These are phyloP conservation scores for Chaetomiaceae sp. DNA, from an alignment of 2,329 filamentous ascomycete species.

Conservation along the genomic window DNA sequence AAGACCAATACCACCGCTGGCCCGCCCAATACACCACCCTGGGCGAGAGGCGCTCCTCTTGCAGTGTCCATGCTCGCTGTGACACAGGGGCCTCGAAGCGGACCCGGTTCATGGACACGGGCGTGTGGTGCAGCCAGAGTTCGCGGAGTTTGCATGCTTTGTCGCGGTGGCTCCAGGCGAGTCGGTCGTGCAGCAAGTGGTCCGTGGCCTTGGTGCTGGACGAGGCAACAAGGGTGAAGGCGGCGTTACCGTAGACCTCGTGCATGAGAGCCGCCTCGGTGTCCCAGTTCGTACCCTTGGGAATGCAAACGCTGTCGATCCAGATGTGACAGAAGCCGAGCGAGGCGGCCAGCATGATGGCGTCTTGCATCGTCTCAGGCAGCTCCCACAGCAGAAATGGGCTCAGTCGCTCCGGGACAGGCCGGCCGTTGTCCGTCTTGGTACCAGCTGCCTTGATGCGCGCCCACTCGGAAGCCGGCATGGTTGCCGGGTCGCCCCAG, in stretches of 20 bases:
- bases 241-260: constrained; percentile 26
- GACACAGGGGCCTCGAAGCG: constrained; percentile 21
- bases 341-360: constrained; percentile 18
- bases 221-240: constrained; percentile 23
- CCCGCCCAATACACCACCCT: constrained; percentile 24
- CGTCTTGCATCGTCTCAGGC: constrained; percentile 24
- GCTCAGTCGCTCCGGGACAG: constrained; percentile 20
- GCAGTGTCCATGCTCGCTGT: constrained; percentile 23
- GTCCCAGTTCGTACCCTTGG: constrained; percentile 26
- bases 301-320: constrained; percentile 26
- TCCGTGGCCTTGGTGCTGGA: constrained; percentile 24
- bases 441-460: constrained; percentile 23
- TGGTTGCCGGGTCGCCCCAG: constrained; percentile 23
- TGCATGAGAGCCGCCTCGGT: constrained; percentile 24
- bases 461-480: constrained; percentile 23
- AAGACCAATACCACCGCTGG: constrained; percentile 26
- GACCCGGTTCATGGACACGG: constrained; percentile 19
- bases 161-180: constrained; percentile 22
- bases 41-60: constrained; percentile 25
- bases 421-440: constrained; percentile 20
- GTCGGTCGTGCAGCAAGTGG: constrained; percentile 15
- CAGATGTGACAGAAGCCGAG: constrained; percentile 23
- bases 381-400: constrained; percentile 17
- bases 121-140: constrained; percentile 19
- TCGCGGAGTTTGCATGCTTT: constrained; percentile 21